Evolutionary conservation across 345 rosid species (phyloP), one percentile per base, ranked within the genome.

Genomic region (Hypericum perforatum): DNA sequence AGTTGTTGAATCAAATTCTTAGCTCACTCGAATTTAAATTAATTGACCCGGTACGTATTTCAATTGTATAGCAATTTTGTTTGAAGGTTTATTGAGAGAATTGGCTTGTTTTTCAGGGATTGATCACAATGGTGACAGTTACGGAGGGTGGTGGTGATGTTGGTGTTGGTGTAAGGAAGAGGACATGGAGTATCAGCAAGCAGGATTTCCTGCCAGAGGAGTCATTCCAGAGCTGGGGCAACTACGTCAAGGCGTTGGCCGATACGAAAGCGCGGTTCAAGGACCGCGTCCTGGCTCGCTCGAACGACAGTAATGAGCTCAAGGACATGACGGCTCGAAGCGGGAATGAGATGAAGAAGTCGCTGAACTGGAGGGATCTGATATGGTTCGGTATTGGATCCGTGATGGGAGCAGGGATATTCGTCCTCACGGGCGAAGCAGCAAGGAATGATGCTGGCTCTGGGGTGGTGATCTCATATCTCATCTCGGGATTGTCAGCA

Each of bases 331-430:
- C 59, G 7, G 76, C 72, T 32, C 68, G 75, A n/a, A 84, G 92
- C 64, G 70, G 66, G 14, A 43, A 78, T 41, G 74, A 75, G 49
- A 75, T 84, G 88, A 81, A 75, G 66, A 78, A 67, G 16, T 71
- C 74, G 5, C 74, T 84, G 10, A 77, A 63, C 3, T 81, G 88
- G 94, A 79, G 78, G 83, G 88, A 81, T 60, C 43, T 84, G 5
- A 58, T 79, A 45, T 84, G 88, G 82, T 84, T 81, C 6, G 86
- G 90, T 2, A 62, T 80, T 6, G 84, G 84, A 5, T 69, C 78
- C 2, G 80, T 83, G 8, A 55, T 82, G 57, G 84, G 90, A 46
- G 80, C 90, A 8, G 82, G 82, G 41, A 73, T 82, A 36, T 83
- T 83, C 52, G 90, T 80, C 49, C 75, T 80, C 39, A 80, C 84